phyloP scores from a whole-genome alignment of 805 yeast genomes.

The Candida coleopterorum region DNA sequence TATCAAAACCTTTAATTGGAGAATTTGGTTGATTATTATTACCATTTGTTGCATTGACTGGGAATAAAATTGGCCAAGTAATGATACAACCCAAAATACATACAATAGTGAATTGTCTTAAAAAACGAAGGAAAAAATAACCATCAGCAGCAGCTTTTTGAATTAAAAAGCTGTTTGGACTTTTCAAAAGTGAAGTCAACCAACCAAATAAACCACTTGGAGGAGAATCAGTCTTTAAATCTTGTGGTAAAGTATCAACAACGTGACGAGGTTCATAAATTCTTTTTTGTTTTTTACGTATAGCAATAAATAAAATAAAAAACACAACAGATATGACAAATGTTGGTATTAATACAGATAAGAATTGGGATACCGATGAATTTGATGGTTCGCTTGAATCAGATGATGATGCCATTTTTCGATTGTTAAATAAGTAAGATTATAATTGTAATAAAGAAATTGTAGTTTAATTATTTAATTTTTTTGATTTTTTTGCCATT shows the following conservation, averaged over 20 bases:
- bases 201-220: conserved; percentile 49
- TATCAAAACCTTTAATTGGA: conserved; percentile 51
- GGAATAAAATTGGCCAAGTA: conserved; percentile 65
- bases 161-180: conserved; percentile 58
- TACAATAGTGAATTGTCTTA: conserved; percentile 50
- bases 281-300: conserved; percentile 41
- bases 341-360: conserved; percentile 44
- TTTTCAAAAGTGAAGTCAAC: conserved; percentile 46
- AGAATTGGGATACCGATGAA: conserved; percentile 46
- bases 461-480: background rate
- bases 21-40: conserved; percentile 22
- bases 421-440: background rate
- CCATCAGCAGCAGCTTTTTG: conserved; percentile 77
- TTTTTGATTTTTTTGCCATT: no score
- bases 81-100: conserved; percentile 51
- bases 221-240: conserved; percentile 38
- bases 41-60: conserved; percentile 73
- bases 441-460: background rate
- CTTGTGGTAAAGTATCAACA: conserved; percentile 44
- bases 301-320: conserved; percentile 30
- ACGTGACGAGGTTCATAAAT: conserved; percentile 50
- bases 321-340: conserved; percentile 39
- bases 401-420: conserved; percentile 1
- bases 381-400: conserved; percentile 10
- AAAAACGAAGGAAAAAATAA: conserved; percentile 64